Evolutionary conservation across 1,284 basidiomycete species (phyloP).

Genomic region (Volvariella surrecta): DNA sequence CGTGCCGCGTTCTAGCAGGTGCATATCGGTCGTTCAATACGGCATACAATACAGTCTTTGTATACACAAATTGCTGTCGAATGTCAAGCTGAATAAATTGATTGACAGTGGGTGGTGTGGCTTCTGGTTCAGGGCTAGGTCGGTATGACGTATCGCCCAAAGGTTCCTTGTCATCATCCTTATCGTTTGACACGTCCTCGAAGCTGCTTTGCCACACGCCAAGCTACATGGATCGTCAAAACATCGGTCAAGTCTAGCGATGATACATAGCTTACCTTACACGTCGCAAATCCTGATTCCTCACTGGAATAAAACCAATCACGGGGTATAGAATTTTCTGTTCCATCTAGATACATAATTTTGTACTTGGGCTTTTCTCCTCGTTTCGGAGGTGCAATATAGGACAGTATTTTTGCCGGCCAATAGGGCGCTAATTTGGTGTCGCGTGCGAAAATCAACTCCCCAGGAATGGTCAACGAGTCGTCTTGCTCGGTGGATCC

Average conservation of each 20-base stretch:
- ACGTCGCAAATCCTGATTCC: constrained; percentile 49
- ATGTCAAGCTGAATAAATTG: constrained; percentile 40
- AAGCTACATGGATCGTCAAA: constrained; percentile 4
- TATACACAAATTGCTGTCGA: constrained; percentile 53
- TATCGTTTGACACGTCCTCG: constrained; percentile 34
- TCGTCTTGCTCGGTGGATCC: constrained; percentile 37
- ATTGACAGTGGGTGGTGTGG: constrained; percentile 27
- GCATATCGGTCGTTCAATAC: constrained; percentile 46
- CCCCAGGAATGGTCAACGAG: constrained; percentile 52
- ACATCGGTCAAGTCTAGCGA: constrained; percentile 1
- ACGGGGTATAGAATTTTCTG: constrained; percentile 28
- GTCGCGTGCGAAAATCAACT: constrained; percentile 48
- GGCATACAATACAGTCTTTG: constrained; percentile 50
- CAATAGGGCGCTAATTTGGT: constrained; percentile 37
- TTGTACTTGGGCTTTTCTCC: constrained; percentile 33
- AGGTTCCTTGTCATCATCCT: constrained; percentile 22
- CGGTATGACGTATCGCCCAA: constrained; percentile 9
- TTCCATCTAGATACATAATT: constrained; percentile 48
- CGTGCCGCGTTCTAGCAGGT: constrained; percentile 41
- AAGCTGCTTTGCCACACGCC: constrained; percentile 34
- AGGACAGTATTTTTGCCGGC: constrained; percentile 55
- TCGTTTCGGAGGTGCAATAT: constrained; percentile 34
- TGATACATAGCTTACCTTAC: constrained; percentile 32
- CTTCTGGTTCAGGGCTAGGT: constrained; percentile 27
- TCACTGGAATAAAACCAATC: constrained; percentile 46